Conservation (phyloP, 2,329 filamentous ascomycete species). For the Curvularia sp. region DNA sequence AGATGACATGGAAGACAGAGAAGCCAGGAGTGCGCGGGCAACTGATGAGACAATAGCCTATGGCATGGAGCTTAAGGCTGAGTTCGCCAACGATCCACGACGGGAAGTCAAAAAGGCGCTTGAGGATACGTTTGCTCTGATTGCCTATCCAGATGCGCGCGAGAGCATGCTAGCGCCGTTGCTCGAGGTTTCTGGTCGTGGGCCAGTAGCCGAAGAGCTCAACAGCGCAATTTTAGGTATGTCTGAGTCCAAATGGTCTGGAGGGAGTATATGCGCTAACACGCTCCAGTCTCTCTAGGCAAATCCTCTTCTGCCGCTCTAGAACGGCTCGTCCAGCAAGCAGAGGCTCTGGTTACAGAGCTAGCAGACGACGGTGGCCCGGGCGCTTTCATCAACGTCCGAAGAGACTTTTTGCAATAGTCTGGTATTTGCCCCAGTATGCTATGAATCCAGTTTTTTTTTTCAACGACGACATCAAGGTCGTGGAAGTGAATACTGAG, state of each 20-base stretch:
- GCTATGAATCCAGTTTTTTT: neutral
- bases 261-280: neutral
- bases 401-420: conserved; percentile 45
- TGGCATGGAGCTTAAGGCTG: conserved; percentile 76
- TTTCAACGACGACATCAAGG: neutral
- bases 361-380: conserved; percentile 79
- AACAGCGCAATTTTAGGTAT: conserved; percentile 89
- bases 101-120: conserved; percentile 76
- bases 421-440: neutral
- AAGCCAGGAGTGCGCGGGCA: conserved; percentile 54
- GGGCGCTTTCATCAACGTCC: conserved; percentile 80
- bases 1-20: conserved; percentile 38
- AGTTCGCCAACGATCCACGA: conserved; percentile 76
- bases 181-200: conserved; percentile 75
- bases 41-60: conserved; percentile 77
- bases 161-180: conserved; percentile 79
- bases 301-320: conserved; percentile 87
- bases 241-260: conserved; percentile 10
- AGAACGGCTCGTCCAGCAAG: conserved; percentile 85
- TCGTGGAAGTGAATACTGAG: neutral
- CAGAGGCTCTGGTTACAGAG: conserved; percentile 82
- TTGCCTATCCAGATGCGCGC: conserved; percentile 84
- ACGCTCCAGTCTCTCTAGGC: conserved; percentile 76
- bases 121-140: conserved; percentile 83
- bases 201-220: conserved; percentile 86